These are phyloP conservation scores for Barnettozyma hawaiiensis DNA, from an alignment of 1,139 yeast genomes.

Conservation along the genomic window DNA sequence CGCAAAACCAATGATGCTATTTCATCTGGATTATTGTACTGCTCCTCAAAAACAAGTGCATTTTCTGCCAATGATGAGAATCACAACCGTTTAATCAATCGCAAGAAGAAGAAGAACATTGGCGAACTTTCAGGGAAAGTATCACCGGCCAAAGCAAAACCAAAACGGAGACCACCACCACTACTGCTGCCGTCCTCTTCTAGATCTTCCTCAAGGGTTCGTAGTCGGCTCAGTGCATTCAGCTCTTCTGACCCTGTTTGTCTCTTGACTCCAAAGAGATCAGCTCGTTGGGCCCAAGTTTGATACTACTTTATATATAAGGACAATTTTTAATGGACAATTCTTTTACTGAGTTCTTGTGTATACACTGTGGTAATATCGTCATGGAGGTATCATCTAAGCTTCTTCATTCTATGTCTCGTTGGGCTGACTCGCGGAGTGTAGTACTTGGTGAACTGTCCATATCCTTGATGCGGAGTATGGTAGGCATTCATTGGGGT, in stretches of 20 bases:
- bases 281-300: neutral
- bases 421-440: conserved; percentile 21
- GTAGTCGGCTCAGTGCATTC: neutral
- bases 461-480: conserved; percentile 22
- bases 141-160: neutral
- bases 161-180: too few species aligned
- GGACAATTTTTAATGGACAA: neutral
- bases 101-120: neutral
- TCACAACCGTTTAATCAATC: too few species aligned
- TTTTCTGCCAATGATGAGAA: neutral
- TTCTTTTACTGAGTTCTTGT: neutral
- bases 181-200: too few species aligned
- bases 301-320: neutral
- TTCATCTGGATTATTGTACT: too few species aligned
- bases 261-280: conserved; percentile 1
- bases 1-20: too few species aligned
- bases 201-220: neutral
- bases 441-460: conserved; percentile 21
- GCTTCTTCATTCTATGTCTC: conserved; percentile 16
- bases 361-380: too few species aligned
- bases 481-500: conserved; percentile 15
- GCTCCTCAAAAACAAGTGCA: neutral
- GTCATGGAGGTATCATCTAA: conserved; percentile 13
- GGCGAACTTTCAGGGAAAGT: neutral
- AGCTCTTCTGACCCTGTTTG: neutral